These are phyloP conservation scores for Wickerhamiella lipophila DNA, from an alignment of 805 yeast species.

Conservation along the genomic window DNA sequence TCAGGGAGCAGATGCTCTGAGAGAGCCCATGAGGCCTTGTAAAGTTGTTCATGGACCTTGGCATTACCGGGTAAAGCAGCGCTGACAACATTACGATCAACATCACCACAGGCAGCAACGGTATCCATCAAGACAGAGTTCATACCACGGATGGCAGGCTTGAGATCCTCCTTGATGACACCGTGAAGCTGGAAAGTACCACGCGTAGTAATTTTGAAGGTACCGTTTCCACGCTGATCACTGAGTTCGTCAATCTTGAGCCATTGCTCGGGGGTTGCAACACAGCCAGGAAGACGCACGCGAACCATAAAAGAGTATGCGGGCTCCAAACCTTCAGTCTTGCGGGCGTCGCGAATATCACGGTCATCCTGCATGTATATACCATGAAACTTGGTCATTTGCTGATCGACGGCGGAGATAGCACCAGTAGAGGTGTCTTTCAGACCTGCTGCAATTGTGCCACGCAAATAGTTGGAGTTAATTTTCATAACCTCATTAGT, in stretches of 20 bases:
- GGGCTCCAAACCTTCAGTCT: constrained; percentile 86
- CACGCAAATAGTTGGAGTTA: constrained; percentile 76
- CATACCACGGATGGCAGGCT: constrained; percentile 86
- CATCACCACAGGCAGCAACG: constrained; percentile 97
- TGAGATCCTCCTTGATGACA: constrained; percentile 75
- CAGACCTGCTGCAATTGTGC: constrained; percentile 82
- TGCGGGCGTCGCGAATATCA: constrained; percentile 86
- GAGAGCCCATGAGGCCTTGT: constrained; percentile 46
- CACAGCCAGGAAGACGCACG: constrained; percentile 89
- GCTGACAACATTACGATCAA: constrained; percentile 87
- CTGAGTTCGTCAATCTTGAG: constrained; percentile 71
- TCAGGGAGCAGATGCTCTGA: constrained; percentile 77
- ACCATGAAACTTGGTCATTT: constrained; percentile 93
- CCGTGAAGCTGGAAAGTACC: constrained; percentile 97
- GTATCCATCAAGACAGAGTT: constrained; percentile 85
- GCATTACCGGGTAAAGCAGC: constrained; percentile 82
- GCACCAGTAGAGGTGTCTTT: constrained; percentile 78
- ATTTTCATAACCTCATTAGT: constrained; percentile 94
- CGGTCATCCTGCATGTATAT: constrained; percentile 98
- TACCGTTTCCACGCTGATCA: constrained; percentile 74
- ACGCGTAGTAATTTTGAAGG: constrained; percentile 87
- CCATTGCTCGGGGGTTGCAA: constrained; percentile 81
- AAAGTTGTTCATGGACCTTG: constrained; percentile 64
- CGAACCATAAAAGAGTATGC: constrained; percentile 96
- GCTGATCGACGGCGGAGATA: constrained; percentile 80